Conservation (phyloP, 352 stramenopile genomes). For the Pythium oligandrum region DNA sequence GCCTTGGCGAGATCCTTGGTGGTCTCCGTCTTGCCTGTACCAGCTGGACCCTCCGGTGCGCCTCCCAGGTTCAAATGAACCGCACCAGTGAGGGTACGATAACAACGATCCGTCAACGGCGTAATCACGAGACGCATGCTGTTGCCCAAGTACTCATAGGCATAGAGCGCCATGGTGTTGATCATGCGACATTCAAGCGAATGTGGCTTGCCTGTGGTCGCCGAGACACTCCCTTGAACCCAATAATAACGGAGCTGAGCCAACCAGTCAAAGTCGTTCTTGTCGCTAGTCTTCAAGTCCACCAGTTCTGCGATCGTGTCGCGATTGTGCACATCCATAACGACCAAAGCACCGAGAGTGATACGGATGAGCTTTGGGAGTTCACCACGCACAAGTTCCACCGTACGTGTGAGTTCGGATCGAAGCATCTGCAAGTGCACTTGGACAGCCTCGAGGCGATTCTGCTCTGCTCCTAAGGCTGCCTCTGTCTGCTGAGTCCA, state of each 20-base stretch:
- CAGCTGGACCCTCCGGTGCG: constrained; percentile 90
- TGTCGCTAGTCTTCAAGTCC: constrained; percentile 67
- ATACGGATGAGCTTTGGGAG: constrained; percentile 91
- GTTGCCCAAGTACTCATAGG: constrained; percentile 93
- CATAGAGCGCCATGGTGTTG: constrained; percentile 89
- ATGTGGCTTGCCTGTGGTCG: constrained; percentile 84
- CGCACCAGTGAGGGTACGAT: constrained; percentile 93
- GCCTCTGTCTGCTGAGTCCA: constrained; percentile 88
- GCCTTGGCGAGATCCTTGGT: constrained; percentile 94
- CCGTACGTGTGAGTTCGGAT: constrained; percentile 82
- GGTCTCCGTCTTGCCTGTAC: constrained; percentile 94
- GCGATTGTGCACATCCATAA: constrained; percentile 95
- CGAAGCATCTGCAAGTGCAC: constrained; percentile 65
- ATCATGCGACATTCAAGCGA: constrained; percentile 90
- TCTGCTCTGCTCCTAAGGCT: constrained; percentile 31
- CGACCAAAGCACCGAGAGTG: constrained; percentile 88
- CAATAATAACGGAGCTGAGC: constrained; percentile 93
- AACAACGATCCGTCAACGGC: constrained; percentile 92
- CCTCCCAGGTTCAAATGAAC: constrained; percentile 91
- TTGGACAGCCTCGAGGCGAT: constrained; percentile 35
- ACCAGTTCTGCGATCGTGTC: constrained; percentile 91
- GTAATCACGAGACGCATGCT: constrained; percentile 93
- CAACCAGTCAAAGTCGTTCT: constrained; percentile 92
- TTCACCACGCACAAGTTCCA: constrained; percentile 90
- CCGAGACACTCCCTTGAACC: constrained; percentile 73